phyloP scores from a whole-genome alignment of 2,329 filamentous ascomycete genomes.

The Magnaporthiopsis incrustans region DNA sequence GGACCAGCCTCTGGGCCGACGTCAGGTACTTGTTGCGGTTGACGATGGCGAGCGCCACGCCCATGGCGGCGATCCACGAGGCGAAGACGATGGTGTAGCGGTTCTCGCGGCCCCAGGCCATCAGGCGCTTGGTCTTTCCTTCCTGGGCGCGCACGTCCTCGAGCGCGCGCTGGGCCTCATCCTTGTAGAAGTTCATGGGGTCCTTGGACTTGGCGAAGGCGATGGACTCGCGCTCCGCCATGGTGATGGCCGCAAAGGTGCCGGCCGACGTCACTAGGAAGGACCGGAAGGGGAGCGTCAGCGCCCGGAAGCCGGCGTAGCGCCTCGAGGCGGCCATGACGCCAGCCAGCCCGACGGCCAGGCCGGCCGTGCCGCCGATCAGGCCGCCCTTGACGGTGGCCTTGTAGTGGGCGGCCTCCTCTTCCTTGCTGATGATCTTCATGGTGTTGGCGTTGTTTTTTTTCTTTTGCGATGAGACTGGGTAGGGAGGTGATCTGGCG shows the following conservation, averaged over 20 bases:
- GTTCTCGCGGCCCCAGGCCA: constrained; percentile 70
- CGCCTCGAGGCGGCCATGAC: constrained; percentile 61
- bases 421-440: constrained; percentile 94
- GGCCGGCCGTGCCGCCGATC: constrained; percentile 62
- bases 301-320: constrained; percentile 67
- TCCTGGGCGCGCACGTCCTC: constrained; percentile 50
- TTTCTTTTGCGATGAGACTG: constrained; percentile 1
- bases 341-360: constrained; percentile 57
- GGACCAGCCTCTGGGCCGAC: constrained; percentile 79
- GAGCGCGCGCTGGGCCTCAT: constrained; percentile 49
- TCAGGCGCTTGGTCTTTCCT: constrained; percentile 48
- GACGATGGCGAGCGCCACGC: constrained; percentile 64
- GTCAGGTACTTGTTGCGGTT: constrained; percentile 68
- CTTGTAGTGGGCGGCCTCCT: constrained; percentile 79
- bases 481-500: neutral
- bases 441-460: constrained; percentile 37
- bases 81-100: constrained; percentile 79
- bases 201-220: constrained; percentile 63
- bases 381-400: constrained; percentile 72
- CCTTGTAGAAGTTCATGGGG: constrained; percentile 58
- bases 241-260: constrained; percentile 83
- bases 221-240: constrained; percentile 64
- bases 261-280: constrained; percentile 79
- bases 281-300: constrained; percentile 83
- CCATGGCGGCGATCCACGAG: constrained; percentile 77